Evolutionary conservation across 2,329 filamentous ascomycete species (phyloP).

Genomic region (Epichloe gansuensis): DNA sequence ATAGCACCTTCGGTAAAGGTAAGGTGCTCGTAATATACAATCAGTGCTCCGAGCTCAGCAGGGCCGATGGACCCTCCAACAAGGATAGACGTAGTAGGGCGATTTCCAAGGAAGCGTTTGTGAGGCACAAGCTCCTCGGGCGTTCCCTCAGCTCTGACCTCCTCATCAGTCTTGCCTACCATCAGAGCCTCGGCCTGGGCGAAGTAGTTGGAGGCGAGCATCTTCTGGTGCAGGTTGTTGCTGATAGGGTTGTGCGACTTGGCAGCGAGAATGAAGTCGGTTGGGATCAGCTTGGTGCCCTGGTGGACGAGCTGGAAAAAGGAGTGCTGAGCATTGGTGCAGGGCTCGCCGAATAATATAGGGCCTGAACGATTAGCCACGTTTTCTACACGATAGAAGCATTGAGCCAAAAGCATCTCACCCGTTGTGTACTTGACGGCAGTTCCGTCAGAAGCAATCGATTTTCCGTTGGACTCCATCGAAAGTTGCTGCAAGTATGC

Average conservation of each 20-base stretch:
- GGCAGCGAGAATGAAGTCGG: conserved; percentile 94
- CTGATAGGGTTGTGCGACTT: conserved; percentile 94
- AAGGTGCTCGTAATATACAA: conserved; percentile 97
- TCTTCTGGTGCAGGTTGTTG: conserved; percentile 89
- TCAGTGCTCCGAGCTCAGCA: conserved; percentile 82
- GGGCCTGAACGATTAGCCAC: conserved; percentile 36
- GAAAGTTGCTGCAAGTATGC: conserved; percentile 98
- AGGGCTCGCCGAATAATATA: conserved; percentile 94
- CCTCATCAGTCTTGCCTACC: conserved; percentile 76
- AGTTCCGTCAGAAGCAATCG: conserved; percentile 76
- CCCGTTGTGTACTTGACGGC: conserved; percentile 94
- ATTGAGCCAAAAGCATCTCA: conserved; percentile 14
- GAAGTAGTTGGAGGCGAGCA: conserved; percentile 87
- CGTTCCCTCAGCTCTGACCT: conserved; percentile 65
- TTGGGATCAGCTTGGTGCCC: conserved; percentile 95
- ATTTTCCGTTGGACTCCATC: conserved; percentile 99
- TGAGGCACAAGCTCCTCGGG: conserved; percentile 74
- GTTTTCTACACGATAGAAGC: no score
- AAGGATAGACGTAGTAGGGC: conserved; percentile 89
- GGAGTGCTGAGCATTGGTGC: conserved; percentile 98
- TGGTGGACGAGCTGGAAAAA: conserved; percentile 99
- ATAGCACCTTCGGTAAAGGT: conserved; percentile 96
- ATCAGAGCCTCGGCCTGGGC: conserved; percentile 81
- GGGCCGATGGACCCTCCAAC: conserved; percentile 86
- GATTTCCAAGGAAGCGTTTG: conserved; percentile 98